These are phyloP conservation scores for Capronia coronata DNA, from an alignment of 2,329 filamentous ascomycete species.

Conservation along the genomic window DNA sequence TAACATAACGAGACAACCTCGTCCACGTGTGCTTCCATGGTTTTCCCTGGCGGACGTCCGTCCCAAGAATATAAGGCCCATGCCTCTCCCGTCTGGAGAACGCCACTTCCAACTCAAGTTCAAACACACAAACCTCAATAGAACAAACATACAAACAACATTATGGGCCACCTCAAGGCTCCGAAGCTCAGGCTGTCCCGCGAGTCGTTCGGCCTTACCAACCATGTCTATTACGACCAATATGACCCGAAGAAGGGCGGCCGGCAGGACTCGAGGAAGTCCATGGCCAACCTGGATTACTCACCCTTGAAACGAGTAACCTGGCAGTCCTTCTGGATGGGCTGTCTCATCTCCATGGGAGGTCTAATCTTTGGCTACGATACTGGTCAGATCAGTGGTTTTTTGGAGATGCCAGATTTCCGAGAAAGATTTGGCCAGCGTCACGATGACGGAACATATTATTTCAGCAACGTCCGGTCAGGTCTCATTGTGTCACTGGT, in stretches of 20 bases:
- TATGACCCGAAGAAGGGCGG: conserved; percentile 22
- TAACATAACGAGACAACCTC: conserved; percentile 12
- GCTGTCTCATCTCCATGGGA: conserved; percentile 43
- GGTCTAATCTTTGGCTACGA: conserved; percentile 40
- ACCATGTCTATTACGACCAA: conserved; percentile 23
- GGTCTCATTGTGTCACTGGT: conserved; percentile 41
- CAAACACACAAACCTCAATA: conserved; percentile 6
- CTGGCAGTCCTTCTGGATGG: conserved; percentile 37
- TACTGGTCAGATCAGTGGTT: conserved; percentile 43
- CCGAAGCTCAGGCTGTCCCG: conserved; percentile 19
- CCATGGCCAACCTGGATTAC: conserved; percentile 26
- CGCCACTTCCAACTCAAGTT: background rate
- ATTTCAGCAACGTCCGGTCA: conserved; percentile 39
- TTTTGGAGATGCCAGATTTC: conserved; percentile 39
- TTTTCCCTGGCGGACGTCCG: conserved; percentile 4
- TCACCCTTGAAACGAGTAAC: conserved; percentile 32
- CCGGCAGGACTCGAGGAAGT: conserved; percentile 22
- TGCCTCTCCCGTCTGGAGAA: background rate
- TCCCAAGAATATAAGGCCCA: conserved; percentile 13
- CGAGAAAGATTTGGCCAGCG: conserved; percentile 37
- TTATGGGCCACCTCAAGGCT: conserved; percentile 19
- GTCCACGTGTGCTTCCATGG: conserved; percentile 14
- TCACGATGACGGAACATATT: conserved; percentile 34
- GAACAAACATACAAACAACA: conserved; percentile 4
- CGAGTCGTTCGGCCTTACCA: conserved; percentile 23